Conservation (phyloP, 1,139 yeast species). For the Candida anutae region DNA sequence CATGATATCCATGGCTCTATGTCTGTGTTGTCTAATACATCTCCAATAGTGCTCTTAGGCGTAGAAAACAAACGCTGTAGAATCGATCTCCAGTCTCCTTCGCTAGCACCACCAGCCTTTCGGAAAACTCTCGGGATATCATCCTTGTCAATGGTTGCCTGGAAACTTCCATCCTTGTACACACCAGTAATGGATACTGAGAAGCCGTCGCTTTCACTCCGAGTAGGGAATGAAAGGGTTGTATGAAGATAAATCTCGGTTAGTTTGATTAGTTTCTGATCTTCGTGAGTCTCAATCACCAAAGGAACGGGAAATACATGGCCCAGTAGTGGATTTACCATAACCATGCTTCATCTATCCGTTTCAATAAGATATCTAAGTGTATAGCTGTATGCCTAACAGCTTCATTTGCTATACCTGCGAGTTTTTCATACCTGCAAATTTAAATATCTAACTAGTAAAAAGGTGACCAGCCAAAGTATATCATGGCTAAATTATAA, state of each 20-base stretch:
- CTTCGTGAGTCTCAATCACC: slow-evolving; percentile 12
- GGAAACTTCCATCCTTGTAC: slow-evolving; percentile 14
- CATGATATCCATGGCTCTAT: too few relatives aligned
- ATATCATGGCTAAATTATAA: slow-evolving; percentile 65
- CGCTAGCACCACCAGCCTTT: background rate
- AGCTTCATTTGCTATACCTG: too few relatives aligned
- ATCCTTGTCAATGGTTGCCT: slow-evolving; percentile 7
- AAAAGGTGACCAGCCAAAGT: slow-evolving; percentile 76
- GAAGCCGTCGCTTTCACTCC: slow-evolving; percentile 7
- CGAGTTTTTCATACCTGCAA: too few relatives aligned
- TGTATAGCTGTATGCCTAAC: too few relatives aligned
- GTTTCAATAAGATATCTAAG: too few relatives aligned
- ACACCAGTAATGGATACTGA: slow-evolving; percentile 12
- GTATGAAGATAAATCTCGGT: slow-evolving; percentile 10
- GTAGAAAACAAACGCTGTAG: too few relatives aligned
- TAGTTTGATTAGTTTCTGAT: slow-evolving; percentile 11
- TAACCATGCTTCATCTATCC: too few relatives aligned
- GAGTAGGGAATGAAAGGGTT: slow-evolving; percentile 1
- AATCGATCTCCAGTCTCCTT: too few relatives aligned
- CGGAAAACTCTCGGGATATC: slow-evolving; percentile 3
- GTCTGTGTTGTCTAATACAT: too few relatives aligned
- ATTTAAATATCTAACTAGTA: too few relatives aligned
- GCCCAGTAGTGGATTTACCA: slow-evolving; percentile 4
- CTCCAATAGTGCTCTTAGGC: too few relatives aligned
- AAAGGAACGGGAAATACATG: slow-evolving; percentile 14